Base-by-base conservation (phyloP, 805 yeast species). In the Ogataea nakhonphanomensis region DNA sequence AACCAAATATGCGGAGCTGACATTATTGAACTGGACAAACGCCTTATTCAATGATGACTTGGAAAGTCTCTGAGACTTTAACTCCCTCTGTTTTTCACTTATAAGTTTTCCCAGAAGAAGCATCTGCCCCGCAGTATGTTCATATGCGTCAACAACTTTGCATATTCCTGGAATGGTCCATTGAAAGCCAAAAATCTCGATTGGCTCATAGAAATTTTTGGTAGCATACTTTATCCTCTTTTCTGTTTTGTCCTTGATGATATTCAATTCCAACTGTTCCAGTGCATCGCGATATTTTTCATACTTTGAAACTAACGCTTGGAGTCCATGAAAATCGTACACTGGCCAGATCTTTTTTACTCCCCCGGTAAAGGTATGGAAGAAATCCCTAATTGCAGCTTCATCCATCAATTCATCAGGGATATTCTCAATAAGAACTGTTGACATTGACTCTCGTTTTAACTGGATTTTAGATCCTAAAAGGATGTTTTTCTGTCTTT, bases 271-370 rank as follows among this genome's bases (percentile, higher is more conserved):
- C 5, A 62, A 49, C 8, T 46, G 38, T 46, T 79, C 84, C 17
- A 78, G 53, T 12, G 54, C 25, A 14, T 57, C 41, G 5, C 69
- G 54, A 1, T 59, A 47, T 1, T 48, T 39, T 3, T 50, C 38
- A 33, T 69, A 68, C 8, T 56, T 48, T 2, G 51, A 46, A 14
- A 67, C 62, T 13, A 62, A 46, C 4, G 30, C 23, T 10, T 63
- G 61, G 14, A 78, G 56, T n/a, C 59, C 60, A 4, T 61, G 49
- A 46, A 64, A 69, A 30, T 73, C 65, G 35, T 71, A 67, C 28
- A 81, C 69, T 40, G 79, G 75, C 87, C 89, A 81, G 0, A 84
- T 61, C 17, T 67, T 66, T 9, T 68, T 65, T 2, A 84, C 69
- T 1, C 76, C 75, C 0, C 80, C 81, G 0, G 83, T 78, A 5